Conservation (phyloP, 192 early-diverging fungal species). For the Coemansia sp. region DNA sequence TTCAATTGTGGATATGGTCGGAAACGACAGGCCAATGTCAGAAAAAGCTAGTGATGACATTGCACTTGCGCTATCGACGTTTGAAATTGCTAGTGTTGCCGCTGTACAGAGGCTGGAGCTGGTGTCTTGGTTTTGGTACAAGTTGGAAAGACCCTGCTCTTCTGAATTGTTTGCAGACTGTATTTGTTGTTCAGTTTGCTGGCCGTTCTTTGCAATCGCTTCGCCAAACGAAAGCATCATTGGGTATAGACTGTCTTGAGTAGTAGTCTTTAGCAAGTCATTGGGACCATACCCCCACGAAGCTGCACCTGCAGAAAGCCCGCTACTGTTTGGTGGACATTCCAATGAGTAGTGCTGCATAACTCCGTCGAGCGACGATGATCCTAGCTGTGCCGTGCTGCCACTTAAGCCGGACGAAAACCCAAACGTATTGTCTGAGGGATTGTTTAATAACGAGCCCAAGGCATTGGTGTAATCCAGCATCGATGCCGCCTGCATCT, state of each 20-base stretch:
- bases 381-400: slow-evolving; percentile 7
- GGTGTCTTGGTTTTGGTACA: not conserved
- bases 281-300: slow-evolving; percentile 16
- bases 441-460: slow-evolving; percentile 12
- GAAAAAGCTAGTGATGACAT: not conserved
- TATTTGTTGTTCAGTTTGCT: slow-evolving; percentile 1
- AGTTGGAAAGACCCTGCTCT: not conserved
- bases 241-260: slow-evolving; percentile 29
- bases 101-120: no score
- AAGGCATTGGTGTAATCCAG: slow-evolving; percentile 9
- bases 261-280: slow-evolving; percentile 9
- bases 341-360: slow-evolving; percentile 25
- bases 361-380: slow-evolving; percentile 1
- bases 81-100: not conserved
- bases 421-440: not conserved
- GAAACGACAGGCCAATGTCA: not conserved
- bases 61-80: not conserved
- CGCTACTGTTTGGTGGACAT: slow-evolving; percentile 11
- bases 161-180: not conserved
- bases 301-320: slow-evolving; percentile 6
- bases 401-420: slow-evolving; percentile 2
- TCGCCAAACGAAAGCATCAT: slow-evolving; percentile 30
- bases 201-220: slow-evolving; percentile 4
- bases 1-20: not conserved
- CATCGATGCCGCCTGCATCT: not conserved